Evolutionary conservation across 768 basidiomycete genomes (phyloP).

Genomic region (Fomitopsis pulvina): DNA sequence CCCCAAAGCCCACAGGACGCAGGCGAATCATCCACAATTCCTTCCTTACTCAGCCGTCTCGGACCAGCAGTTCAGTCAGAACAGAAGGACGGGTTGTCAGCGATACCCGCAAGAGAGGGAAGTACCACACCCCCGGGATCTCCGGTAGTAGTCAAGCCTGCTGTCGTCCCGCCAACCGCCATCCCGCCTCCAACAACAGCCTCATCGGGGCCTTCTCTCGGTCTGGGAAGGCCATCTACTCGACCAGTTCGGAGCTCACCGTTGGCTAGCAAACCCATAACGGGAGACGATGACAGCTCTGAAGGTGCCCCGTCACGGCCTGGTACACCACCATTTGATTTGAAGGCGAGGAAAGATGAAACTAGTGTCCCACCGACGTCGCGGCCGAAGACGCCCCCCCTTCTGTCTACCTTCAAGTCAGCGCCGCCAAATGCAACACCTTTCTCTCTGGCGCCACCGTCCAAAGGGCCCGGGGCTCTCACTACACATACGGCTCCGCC

Average conservation of each 20-base stretch:
- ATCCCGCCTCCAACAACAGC: constrained; percentile 27
- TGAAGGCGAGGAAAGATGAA: background rate
- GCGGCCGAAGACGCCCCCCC: constrained; percentile 35
- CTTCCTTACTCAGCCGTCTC: background rate
- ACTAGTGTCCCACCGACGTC: background rate
- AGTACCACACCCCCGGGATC: constrained; percentile 63
- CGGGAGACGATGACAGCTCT: constrained; percentile 34
- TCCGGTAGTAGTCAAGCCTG: constrained; percentile 34
- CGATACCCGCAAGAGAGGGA: constrained; percentile 23
- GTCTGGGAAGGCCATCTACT: constrained; percentile 52
- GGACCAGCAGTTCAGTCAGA: background rate
- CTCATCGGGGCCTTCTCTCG: constrained; percentile 30
- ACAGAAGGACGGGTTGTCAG: background rate
- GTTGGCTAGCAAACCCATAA: constrained; percentile 46
- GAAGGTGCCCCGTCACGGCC: background rate
- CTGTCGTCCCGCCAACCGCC: constrained; percentile 24
- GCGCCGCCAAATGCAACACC: constrained; percentile 10
- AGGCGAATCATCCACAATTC: background rate
- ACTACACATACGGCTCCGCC: background rate
- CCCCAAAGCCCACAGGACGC: too few relatives aligned
- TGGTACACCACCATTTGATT: background rate
- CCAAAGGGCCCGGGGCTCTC: constrained; percentile 2
- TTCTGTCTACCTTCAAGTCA: background rate
- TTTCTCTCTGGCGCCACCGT: constrained; percentile 5
- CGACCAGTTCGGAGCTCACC: constrained; percentile 75